phyloP scores from a whole-genome alignment of 805 yeast genomes.

The Saccharomycopsis olivae region DNA sequence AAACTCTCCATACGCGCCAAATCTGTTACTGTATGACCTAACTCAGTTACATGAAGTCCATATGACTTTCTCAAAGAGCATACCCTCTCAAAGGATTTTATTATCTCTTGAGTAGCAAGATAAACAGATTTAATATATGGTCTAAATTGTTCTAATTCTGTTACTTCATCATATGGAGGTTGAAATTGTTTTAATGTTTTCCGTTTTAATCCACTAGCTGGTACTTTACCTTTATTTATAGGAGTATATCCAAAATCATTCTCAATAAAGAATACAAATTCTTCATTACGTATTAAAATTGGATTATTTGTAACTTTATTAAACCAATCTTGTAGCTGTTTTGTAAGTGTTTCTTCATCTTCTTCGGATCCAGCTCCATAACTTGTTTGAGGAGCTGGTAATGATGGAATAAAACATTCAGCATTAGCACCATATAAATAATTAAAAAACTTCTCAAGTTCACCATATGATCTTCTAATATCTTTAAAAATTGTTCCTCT shows the following conservation, averaged over 20 bases:
- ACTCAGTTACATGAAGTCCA: slow-evolving; percentile 46
- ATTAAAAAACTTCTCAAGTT: slow-evolving; percentile 63
- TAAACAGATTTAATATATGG: slow-evolving; percentile 77
- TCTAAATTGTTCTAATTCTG: slow-evolving; percentile 72
- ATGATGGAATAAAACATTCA: slow-evolving; percentile 86
- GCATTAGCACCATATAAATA: slow-evolving; percentile 74
- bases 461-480: slow-evolving; percentile 71
- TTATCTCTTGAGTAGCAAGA: slow-evolving; percentile 39
- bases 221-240: slow-evolving; percentile 43
- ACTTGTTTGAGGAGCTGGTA: slow-evolving; percentile 66
- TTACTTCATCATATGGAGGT: slow-evolving; percentile 82
- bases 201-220: slow-evolving; percentile 79
- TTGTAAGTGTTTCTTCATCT: slow-evolving; percentile 46
- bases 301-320: slow-evolving; percentile 64
- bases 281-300: slow-evolving; percentile 77
- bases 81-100: slow-evolving; percentile 47
- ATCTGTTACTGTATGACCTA: slow-evolving; percentile 35
- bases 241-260: slow-evolving; percentile 53
- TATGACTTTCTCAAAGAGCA: slow-evolving; percentile 34
- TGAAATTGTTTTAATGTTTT: slow-evolving; percentile 86
- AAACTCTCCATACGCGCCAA: slow-evolving; percentile 35
- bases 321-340: slow-evolving; percentile 77
- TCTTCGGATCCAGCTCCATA: slow-evolving; percentile 83
- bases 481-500: slow-evolving; percentile 62
- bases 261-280: slow-evolving; percentile 74